These are phyloP conservation scores for Anisodus tanguticus DNA, from an alignment of 257 asterid genomes.

Conservation along the genomic window DNA sequence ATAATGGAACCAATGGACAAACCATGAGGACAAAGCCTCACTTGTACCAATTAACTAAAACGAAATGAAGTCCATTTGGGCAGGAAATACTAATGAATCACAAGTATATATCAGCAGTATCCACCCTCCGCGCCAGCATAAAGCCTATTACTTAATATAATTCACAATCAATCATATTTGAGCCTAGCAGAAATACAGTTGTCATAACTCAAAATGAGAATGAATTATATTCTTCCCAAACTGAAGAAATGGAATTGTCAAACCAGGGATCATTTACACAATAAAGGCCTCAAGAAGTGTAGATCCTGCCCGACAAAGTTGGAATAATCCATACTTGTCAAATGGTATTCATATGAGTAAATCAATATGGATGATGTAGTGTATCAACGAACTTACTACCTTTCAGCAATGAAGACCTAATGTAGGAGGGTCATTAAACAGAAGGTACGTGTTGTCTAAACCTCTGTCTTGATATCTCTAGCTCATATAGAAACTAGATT, in stretches of 20 bases:
- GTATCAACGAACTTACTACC: not conserved
- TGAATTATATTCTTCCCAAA: not conserved
- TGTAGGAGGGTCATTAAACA: slow-evolving; percentile 8
- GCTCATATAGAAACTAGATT: not conserved
- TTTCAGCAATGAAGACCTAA: not conserved
- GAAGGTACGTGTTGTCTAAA: not conserved
- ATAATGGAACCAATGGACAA: slow-evolving; percentile 16
- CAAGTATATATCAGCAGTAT: not conserved
- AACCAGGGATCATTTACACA: not conserved
- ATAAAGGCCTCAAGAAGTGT: not conserved
- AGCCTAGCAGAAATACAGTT: not conserved
- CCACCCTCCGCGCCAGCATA: not conserved
- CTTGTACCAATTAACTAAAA: not conserved
- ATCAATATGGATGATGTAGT: not conserved
- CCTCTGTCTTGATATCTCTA: slow-evolving; percentile 14
- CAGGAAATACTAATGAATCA: not conserved
- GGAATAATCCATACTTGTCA: slow-evolving; percentile 12
- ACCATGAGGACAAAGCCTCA: slow-evolving; percentile 21
- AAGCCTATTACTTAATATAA: not conserved
- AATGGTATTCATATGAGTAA: not conserved
- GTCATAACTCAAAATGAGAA: not conserved
- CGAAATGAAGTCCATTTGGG: slow-evolving; percentile 10
- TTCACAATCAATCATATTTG: not conserved
- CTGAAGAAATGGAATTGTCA: not conserved
- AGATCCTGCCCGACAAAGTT: not conserved